Evolutionary conservation across 805 yeast species (phyloP).

Genomic region (Schizosaccharomyces octosporus): DNA sequence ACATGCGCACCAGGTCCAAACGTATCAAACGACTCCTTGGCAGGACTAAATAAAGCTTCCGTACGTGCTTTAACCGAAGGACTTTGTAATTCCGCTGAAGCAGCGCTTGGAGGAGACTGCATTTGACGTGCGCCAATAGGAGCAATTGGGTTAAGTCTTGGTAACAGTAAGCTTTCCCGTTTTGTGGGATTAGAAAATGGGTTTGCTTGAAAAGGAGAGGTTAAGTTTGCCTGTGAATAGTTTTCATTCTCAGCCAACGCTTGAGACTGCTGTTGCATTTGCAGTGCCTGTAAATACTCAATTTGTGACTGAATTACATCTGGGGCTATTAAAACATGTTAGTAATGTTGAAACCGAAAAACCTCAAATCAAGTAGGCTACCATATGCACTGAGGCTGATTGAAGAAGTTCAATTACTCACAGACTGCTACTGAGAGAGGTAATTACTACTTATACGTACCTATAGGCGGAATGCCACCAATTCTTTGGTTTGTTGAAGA

Average conservation of each 20-base stretch:
- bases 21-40: background rate
- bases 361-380: too few relatives aligned
- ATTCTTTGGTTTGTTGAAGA: background rate
- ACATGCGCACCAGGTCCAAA: background rate
- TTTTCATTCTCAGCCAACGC: background rate
- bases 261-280: background rate
- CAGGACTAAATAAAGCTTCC: background rate
- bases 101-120: background rate
- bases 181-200: background rate
- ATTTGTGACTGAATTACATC: background rate
- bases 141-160: background rate
- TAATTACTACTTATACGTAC: background rate
- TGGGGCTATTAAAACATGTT: background rate
- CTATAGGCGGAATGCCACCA: background rate
- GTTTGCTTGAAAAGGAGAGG: too few relatives aligned
- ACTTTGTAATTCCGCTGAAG: background rate
- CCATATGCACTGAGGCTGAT: too few relatives aligned
- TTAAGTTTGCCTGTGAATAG: background rate
- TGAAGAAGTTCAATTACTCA: too few relatives aligned
- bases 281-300: background rate
- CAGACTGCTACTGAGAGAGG: too few relatives aligned
- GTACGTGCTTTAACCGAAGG: background rate
- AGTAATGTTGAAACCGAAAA: background rate
- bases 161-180: background rate
- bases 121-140: background rate